Base-by-base conservation (phyloP, 768 basidiomycete species). In the Lactarius hengduanensis region DNA sequence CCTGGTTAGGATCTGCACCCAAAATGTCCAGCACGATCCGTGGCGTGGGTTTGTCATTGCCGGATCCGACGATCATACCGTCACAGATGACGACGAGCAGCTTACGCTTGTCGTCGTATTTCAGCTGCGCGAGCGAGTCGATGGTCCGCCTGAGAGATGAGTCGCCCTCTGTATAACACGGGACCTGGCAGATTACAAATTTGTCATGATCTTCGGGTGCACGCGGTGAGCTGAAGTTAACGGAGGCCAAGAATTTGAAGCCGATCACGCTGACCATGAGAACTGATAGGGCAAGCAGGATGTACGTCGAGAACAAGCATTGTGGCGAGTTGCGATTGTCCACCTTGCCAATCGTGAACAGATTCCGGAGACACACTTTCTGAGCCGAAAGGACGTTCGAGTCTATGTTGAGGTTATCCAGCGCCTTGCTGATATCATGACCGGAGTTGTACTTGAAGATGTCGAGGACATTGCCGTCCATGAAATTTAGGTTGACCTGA, bases 61-160 rank as follows among this genome's bases (percentile, higher is more conserved):
- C 96, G 3, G 91, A 91, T 72, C 96, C 96, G 67, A 98, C 92
- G 69, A 98, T 97, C 84, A 94, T 99, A 71, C 96, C 96, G 76
- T 99, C 96, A 73, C 96, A 98, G 72, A 98, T 89, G 79, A 98
- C 81, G 68, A 96, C 83, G 34, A 98, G 80, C 9, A 98, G 81
- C 77, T 98, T 98, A 45, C 96, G 91, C 78, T 98, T 99, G 80
- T 99, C 96, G 73, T 99, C 96, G 72, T 98, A 99, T 77, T 93
- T 96, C 78, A 96, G 82, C 75, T 91, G 86, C 2, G 96, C 94
- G 64, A 99, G 80, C 5, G 95, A 96, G 75, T 98, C 94, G 74
- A 99, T 96, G 2, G 95, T 97, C 71, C 81, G 82, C 58, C 91
- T 84, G 59, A 98, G 80, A 6, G 94, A 97, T 16, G 80, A 75